phyloP scores from a whole-genome alignment of 108 stramenopile species.

The Pseudonitzschia pungens region DNA sequence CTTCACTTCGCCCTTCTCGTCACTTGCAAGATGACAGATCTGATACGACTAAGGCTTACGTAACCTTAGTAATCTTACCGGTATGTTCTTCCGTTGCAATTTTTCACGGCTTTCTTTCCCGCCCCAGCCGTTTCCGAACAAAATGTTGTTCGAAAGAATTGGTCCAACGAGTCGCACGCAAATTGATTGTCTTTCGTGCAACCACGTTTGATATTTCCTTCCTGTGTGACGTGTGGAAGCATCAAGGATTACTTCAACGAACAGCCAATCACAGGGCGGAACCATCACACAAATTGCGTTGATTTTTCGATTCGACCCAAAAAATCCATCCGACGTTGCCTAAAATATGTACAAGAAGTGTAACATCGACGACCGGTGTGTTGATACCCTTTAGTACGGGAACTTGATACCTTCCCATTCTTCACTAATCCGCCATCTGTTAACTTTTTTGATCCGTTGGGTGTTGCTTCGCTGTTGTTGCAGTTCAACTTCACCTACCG shows the following conservation, averaged over 20 bases:
- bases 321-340: conserved; percentile 8
- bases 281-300: not conserved
- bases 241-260: conserved; percentile 9
- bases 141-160: not conserved
- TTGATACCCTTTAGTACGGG: not conserved
- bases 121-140: too few relatives aligned
- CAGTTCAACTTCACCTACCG: conserved; percentile 2
- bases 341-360: not conserved
- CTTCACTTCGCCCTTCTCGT: too few relatives aligned
- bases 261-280: not conserved
- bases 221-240: conserved; percentile 4
- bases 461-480: not conserved
- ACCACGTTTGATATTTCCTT: not conserved
- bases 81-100: too few relatives aligned
- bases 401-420: too few relatives aligned
- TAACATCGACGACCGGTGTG: not conserved
- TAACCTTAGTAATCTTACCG: too few relatives aligned
- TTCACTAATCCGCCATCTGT: not conserved
- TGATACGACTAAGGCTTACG: too few relatives aligned
- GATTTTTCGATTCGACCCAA: conserved; percentile 2
- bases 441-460: not conserved
- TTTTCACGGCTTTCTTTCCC: too few relatives aligned
- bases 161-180: not conserved
- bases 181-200: not conserved
- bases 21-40: too few relatives aligned